Conservation (phyloP, 495 filamentous ascomycete species). For the Entonaema liquescens region DNA sequence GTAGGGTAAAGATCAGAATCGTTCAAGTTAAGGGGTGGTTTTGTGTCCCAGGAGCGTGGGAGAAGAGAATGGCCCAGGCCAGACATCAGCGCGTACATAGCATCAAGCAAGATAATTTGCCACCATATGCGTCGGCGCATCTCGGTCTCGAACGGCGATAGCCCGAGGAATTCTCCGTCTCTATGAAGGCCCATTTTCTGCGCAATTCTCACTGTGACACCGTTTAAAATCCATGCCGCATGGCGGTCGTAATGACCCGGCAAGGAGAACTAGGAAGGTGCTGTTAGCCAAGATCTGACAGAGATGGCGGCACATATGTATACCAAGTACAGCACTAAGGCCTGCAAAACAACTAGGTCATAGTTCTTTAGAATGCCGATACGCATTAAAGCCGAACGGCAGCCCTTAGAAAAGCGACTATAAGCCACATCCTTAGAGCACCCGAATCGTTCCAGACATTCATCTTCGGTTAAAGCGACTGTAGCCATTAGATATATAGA, state of each 20-base stretch:
- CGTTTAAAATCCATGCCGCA: slow-evolving; percentile 61
- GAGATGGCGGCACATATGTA: slow-evolving; percentile 15
- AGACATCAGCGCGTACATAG: slow-evolving; percentile 64
- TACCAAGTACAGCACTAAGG: slow-evolving; percentile 63
- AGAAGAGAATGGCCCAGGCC: slow-evolving; percentile 67
- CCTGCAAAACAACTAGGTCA: slow-evolving; percentile 63
- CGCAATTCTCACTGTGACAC: slow-evolving; percentile 69
- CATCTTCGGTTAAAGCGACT: slow-evolving; percentile 56
- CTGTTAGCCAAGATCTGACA: slow-evolving; percentile 4
- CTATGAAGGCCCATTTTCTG: slow-evolving; percentile 78
- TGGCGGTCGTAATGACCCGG: slow-evolving; percentile 61
- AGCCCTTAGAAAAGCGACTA: slow-evolving; percentile 52
- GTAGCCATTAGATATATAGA: slow-evolving; percentile 61
- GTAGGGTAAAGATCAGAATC: slow-evolving; percentile 66
- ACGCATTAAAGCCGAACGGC: slow-evolving; percentile 57
- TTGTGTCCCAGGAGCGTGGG: slow-evolving; percentile 58
- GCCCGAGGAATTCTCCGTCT: slow-evolving; percentile 71
- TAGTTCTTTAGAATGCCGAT: slow-evolving; percentile 61
- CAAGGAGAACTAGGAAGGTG: slow-evolving; percentile 53
- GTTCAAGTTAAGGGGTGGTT: slow-evolving; percentile 62
- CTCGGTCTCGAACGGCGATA: slow-evolving; percentile 72
- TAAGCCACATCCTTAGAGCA: slow-evolving; percentile 53
- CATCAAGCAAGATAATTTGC: slow-evolving; percentile 75
- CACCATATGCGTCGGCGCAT: slow-evolving; percentile 77
- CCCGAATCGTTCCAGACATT: slow-evolving; percentile 59